These are phyloP conservation scores for Penicillium capsulatum DNA, from an alignment of 2,329 filamentous ascomycete genomes.

Conservation along the genomic window DNA sequence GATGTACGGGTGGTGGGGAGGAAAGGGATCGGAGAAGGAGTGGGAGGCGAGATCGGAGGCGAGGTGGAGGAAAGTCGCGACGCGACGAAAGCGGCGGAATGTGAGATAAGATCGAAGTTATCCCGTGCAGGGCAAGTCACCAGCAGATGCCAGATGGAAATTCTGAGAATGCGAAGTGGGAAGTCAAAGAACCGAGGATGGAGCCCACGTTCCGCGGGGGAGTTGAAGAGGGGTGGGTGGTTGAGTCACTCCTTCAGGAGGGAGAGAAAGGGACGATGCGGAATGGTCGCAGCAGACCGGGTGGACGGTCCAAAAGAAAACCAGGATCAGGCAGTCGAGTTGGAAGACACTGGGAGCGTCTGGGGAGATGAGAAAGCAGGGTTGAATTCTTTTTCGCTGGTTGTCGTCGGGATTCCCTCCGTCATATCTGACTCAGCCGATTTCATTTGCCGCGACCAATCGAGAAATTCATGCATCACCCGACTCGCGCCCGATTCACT, in stretches of 20 bases:
- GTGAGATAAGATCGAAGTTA: background rate
- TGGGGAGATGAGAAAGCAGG: background rate
- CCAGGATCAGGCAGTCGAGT: no score
- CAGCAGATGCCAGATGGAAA: background rate
- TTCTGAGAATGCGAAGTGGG: background rate
- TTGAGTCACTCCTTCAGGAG: constrained; percentile 20
- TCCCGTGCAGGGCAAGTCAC: no score
- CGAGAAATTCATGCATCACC: no score
- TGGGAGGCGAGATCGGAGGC: background rate
- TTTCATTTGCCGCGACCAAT: background rate
- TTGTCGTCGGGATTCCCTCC: constrained; percentile 5
- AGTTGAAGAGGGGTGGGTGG: constrained; percentile 10
- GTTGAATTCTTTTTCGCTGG: background rate
- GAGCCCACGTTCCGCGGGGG: constrained; percentile 23
- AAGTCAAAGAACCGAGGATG: constrained; percentile 4
- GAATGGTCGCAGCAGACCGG: no score
- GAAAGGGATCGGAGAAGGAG: background rate
- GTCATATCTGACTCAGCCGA: constrained; percentile 20
- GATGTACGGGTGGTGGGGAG: constrained; percentile 3
- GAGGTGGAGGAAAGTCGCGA: constrained; percentile 9
- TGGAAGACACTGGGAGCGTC: no score
- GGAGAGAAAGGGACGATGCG: constrained; percentile 1
- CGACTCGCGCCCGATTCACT: no score
- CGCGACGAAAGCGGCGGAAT: constrained; percentile 22
- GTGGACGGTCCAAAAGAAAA: background rate